Percentiles rank a stretch among this genome's conserved stretches.
These are phyloP conservation scores for Cytidiella melzeri DNA, from an alignment of 768 basidiomycete species.

Conservation along the genomic window DNA sequence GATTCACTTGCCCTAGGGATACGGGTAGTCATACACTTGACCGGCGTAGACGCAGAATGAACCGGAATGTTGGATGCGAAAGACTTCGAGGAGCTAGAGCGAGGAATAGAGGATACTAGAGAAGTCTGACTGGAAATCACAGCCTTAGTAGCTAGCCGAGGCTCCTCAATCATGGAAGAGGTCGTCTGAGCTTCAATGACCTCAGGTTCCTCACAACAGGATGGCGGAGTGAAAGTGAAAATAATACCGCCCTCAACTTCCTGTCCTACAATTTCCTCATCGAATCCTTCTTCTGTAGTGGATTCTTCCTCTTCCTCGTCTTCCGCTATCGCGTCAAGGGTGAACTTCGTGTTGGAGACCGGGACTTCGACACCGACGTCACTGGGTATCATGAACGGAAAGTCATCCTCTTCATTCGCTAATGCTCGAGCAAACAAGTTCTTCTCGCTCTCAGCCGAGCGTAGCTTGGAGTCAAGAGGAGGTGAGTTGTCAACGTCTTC, in stretches of 20 bases:
- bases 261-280: constrained; percentile 47
- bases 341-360: constrained; percentile 24
- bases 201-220: constrained; percentile 18
- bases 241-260: constrained; percentile 59
- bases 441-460: constrained; percentile 48
- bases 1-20: constrained; percentile 26
- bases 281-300: constrained; percentile 19
- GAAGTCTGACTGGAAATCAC: constrained; percentile 14
- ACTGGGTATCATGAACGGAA: constrained; percentile 43
- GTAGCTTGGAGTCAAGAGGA: constrained; percentile 33
- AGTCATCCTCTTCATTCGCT: constrained; percentile 42
- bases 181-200: background rate
- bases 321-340: constrained; percentile 36
- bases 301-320: constrained; percentile 39
- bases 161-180: no score
- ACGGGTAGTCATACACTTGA: constrained; percentile 60
- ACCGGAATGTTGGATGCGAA: constrained; percentile 24
- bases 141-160: constrained; percentile 14
- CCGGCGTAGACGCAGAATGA: constrained; percentile 33
- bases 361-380: constrained; percentile 38
- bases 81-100: constrained; percentile 29
- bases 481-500: constrained; percentile 48
- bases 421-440: constrained; percentile 51
- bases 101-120: constrained; percentile 50
- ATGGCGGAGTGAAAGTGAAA: constrained; percentile 67